A percentile compares a stretch with the other conserved stretches of the same genome.
These are phyloP conservation scores for Tetraselmis striata DNA, from an alignment of 139 green algal genomes.

Conservation along the genomic window DNA sequence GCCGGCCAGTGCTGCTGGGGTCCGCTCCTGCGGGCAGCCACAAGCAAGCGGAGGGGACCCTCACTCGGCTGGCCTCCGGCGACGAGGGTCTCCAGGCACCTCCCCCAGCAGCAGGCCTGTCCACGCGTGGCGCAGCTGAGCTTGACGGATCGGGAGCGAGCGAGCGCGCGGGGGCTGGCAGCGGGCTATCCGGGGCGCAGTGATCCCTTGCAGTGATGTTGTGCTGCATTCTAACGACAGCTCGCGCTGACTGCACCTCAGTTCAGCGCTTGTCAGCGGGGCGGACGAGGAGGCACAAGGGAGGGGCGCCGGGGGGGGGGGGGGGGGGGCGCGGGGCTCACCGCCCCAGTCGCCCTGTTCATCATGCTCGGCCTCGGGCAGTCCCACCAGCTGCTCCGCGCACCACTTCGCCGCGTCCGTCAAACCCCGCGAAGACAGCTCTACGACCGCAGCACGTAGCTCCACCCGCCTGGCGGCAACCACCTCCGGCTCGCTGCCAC, in stretches of 20 bases:
- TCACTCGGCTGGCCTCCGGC: too few species aligned
- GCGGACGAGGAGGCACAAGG: too few species aligned
- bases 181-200: too few species aligned
- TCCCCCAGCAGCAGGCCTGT: not conserved
- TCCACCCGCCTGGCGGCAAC: not conserved
- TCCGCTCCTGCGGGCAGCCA: not conserved
- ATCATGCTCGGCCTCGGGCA: slow-evolving; percentile 28
- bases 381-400: slow-evolving; percentile 57
- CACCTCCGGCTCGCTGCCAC: not conserved
- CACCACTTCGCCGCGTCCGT: slow-evolving; percentile 58
- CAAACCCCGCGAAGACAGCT: slow-evolving; percentile 35
- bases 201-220: too few species aligned
- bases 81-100: slow-evolving; percentile 6
- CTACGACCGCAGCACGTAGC: slow-evolving; percentile 1
- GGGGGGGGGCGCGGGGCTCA: too few species aligned
- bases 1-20: slow-evolving; percentile 5
- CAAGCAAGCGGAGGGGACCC: not conserved
- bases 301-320: too few species aligned
- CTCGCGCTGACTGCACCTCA: too few species aligned
- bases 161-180: not conserved
- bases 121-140: too few species aligned
- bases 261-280: too few species aligned
- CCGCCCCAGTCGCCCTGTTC: too few species aligned
- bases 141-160: not conserved
- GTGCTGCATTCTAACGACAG: too few species aligned